These are phyloP conservation scores for Protomyces gravidus DNA, from an alignment of 1,139 yeast genomes.

Conservation along the genomic window DNA sequence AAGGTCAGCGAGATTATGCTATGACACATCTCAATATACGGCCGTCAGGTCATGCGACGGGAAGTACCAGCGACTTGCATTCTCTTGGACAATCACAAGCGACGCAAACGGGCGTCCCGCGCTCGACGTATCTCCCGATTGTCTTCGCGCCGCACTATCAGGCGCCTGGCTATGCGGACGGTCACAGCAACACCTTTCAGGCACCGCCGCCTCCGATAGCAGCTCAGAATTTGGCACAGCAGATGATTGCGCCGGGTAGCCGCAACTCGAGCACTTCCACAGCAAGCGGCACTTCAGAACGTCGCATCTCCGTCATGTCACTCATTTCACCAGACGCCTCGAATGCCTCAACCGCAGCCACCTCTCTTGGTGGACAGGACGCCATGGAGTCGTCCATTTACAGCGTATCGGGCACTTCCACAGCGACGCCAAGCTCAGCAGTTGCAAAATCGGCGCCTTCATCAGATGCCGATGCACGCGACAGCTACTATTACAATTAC, in stretches of 20 bases:
- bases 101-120: not conserved
- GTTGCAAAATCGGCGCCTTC: not conserved
- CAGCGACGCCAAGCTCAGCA: not conserved
- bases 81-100: not conserved
- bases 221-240: not conserved
- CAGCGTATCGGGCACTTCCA: not conserved
- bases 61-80: not conserved
- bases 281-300: constrained; percentile 22
- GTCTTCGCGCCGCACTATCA: constrained; percentile 22
- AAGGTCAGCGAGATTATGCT: constrained; percentile 12
- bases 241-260: not conserved
- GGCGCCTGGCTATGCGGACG: not conserved
- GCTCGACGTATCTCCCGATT: not conserved
- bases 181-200: not conserved
- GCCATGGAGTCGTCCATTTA: not conserved
- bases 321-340: constrained; percentile 15
- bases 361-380: not conserved
- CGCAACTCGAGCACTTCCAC: constrained; percentile 22
- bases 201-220: not conserved
- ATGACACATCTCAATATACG: constrained; percentile 10
- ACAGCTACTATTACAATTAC: not conserved
- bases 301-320: constrained; percentile 20
- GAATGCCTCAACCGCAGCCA: not conserved
- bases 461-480: not conserved
- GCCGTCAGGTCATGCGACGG: constrained; percentile 4